Percentiles rank a stretch among this genome's conserved stretches.
Evolutionary conservation across 495 filamentous ascomycete species (phyloP).

Genomic region (Hypomontagnella submonticulosa): DNA sequence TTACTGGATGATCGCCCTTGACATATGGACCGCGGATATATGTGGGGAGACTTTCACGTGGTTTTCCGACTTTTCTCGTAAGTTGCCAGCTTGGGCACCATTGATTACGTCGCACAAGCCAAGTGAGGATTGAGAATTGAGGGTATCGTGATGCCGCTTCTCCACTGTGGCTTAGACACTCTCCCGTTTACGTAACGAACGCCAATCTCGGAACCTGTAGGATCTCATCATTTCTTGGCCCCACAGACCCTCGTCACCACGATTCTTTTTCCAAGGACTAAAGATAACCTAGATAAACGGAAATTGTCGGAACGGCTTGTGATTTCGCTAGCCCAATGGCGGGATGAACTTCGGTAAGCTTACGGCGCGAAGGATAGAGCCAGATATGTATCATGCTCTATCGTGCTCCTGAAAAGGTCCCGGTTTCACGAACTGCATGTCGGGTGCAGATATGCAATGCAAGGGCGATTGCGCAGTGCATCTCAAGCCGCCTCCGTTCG

Average conservation of each 20-base stretch:
- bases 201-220: slow-evolving; percentile 12
- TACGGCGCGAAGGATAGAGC: slow-evolving; percentile 18
- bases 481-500: slow-evolving; percentile 29
- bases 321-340: slow-evolving; percentile 40
- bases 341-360: slow-evolving; percentile 44
- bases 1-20: slow-evolving; percentile 21
- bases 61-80: slow-evolving; percentile 23
- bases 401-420: slow-evolving; percentile 12
- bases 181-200: slow-evolving; percentile 34
- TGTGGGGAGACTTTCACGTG: slow-evolving; percentile 16
- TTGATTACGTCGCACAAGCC: slow-evolving; percentile 30
- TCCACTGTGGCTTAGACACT: slow-evolving; percentile 31
- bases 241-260: slow-evolving; percentile 5
- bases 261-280: slow-evolving; percentile 17
- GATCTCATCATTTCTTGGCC: slow-evolving; percentile 27
- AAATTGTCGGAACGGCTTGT: slow-evolving; percentile 30
- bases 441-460: slow-evolving; percentile 41
- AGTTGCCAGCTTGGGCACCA: slow-evolving; percentile 14
- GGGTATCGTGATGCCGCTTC: slow-evolving; percentile 27
- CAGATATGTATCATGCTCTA: slow-evolving; percentile 22
- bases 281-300: slow-evolving; percentile 24
- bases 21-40: background rate
- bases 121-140: slow-evolving; percentile 12
- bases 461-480: slow-evolving; percentile 43
- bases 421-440: slow-evolving; percentile 29